These are phyloP conservation scores for Erodium maritimum DNA, from an alignment of 345 rosid genomes.

Conservation along the genomic window DNA sequence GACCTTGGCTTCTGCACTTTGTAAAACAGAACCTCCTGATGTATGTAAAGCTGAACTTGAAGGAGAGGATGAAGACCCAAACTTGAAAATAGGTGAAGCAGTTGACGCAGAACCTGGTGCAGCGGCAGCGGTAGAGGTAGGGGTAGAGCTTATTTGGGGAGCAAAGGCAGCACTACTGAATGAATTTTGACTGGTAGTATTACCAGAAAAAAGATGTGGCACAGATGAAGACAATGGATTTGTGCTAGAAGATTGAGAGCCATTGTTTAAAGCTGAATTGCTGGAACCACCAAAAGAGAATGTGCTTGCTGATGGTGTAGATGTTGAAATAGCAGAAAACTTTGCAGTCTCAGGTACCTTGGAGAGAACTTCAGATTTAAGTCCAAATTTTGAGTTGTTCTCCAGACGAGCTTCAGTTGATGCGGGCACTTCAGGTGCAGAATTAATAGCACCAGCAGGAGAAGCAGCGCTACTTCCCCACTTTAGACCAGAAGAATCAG, in stretches of 20 bases:
- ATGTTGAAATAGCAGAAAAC: slow-evolving; percentile 26
- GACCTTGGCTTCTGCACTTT: slow-evolving; percentile 29
- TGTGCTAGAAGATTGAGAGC: slow-evolving; percentile 17
- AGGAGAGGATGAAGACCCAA: slow-evolving; percentile 30
- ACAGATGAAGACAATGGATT: not conserved
- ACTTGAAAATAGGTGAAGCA: slow-evolving; percentile 28
- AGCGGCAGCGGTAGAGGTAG: slow-evolving; percentile 5
- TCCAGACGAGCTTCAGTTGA: slow-evolving; percentile 21
- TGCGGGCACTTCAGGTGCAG: slow-evolving; percentile 25
- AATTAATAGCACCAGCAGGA: slow-evolving; percentile 22
- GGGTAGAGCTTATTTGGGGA: slow-evolving; percentile 1
- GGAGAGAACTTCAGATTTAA: slow-evolving; percentile 16
- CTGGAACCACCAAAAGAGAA: slow-evolving; percentile 41
- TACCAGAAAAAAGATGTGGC: slow-evolving; percentile 17
- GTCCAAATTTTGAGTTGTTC: slow-evolving; percentile 20
- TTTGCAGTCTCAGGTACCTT: slow-evolving; percentile 15
- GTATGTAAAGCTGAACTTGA: slow-evolving; percentile 22
- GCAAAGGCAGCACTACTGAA: slow-evolving; percentile 13
- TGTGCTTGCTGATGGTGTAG: slow-evolving; percentile 23
- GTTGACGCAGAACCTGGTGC: slow-evolving; percentile 23
- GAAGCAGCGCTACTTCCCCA: slow-evolving; percentile 13
- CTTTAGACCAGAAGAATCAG: slow-evolving; percentile 17
- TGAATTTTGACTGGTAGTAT: slow-evolving; percentile 22
- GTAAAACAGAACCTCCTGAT: slow-evolving; percentile 16
- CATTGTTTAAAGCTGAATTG: slow-evolving; percentile 17